A percentile compares a stretch with the other conserved stretches of the same genome.
These are phyloP conservation scores for Pelomyxa schiedti DNA, from an alignment of 78 protist genomes.

Conservation along the genomic window DNA sequence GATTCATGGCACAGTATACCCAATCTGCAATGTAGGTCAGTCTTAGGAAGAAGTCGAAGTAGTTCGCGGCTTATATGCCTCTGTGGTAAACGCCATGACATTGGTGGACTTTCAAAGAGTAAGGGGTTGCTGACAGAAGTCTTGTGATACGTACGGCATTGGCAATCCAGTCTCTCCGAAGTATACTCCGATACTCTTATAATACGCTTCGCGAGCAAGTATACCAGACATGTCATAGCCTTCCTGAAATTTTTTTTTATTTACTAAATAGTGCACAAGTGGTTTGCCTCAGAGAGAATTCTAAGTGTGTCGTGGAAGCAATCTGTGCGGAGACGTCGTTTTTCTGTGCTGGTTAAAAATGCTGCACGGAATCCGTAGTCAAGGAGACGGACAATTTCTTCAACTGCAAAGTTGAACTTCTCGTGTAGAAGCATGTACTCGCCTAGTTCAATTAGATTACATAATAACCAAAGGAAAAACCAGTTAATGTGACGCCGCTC, in stretches of 20 bases:
- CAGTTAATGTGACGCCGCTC: neutral
- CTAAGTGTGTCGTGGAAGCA: slow-evolving; percentile 9
- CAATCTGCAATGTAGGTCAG: slow-evolving; percentile 51
- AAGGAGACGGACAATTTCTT: slow-evolving; percentile 51
- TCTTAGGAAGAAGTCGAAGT: slow-evolving; percentile 29
- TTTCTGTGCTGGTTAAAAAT: slow-evolving; percentile 17
- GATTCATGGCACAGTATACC: no score
- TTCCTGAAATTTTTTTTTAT: no score
- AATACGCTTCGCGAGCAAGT: neutral
- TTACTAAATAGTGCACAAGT: no score
- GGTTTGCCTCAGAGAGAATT: slow-evolving; percentile 12
- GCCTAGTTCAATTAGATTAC: no score
- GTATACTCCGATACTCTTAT: slow-evolving; percentile 28
- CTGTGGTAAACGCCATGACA: no score
- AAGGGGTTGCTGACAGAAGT: no score
- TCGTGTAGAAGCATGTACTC: slow-evolving; percentile 29
- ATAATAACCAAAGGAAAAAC: no score
- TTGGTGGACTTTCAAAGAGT: no score
- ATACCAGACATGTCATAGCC: slow-evolving; percentile 33
- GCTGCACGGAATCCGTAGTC: slow-evolving; percentile 46
- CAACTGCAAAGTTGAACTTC: slow-evolving; percentile 34
- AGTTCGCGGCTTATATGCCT: no score
- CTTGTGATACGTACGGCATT: neutral
- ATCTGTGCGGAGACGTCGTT: slow-evolving; percentile 19
- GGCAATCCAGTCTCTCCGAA: neutral